phyloP scores from a whole-genome alignment of 2,329 filamentous ascomycete species.

The Penicillium sp. region DNA sequence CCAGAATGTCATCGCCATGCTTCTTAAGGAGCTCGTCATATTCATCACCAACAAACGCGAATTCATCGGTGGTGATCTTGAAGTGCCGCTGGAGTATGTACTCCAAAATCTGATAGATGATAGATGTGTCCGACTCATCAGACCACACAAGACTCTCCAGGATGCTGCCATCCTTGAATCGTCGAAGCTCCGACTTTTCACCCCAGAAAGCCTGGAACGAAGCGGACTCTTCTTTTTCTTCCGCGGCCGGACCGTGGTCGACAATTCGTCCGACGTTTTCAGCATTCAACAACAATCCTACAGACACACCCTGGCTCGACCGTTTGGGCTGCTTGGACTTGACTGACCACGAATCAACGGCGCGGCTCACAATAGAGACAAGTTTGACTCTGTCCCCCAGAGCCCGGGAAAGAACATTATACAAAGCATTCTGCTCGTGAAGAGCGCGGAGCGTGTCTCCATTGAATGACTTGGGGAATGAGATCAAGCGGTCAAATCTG shows the following conservation, averaged over 20 bases:
- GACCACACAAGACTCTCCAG: conserved; percentile 85
- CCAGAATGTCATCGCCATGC: conserved; percentile 32
- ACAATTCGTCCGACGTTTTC: conserved; percentile 64
- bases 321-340: conserved; percentile 30
- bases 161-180: conserved; percentile 92
- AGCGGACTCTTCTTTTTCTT: conserved; percentile 72
- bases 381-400: conserved; percentile 65
- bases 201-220: conserved; percentile 90
- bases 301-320: conserved; percentile 39
- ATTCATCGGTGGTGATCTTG: conserved; percentile 47
- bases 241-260: conserved; percentile 78
- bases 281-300: conserved; percentile 66
- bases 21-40: conserved; percentile 36
- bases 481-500: conserved; percentile 48
- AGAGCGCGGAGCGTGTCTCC: conserved; percentile 25
- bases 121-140: conserved; percentile 51
- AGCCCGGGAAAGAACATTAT: conserved; percentile 59
- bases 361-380: conserved; percentile 50
- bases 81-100: conserved; percentile 66
- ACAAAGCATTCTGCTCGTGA: conserved; percentile 39
- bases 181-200: conserved; percentile 78
- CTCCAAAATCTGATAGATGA: conserved; percentile 70
- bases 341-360: conserved; percentile 41
- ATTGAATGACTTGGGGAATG: conserved; percentile 24
- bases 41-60: conserved; percentile 46